phyloP scores from a whole-genome alignment of 73 alveolate genomes.

The Paramecium primaurelia region DNA sequence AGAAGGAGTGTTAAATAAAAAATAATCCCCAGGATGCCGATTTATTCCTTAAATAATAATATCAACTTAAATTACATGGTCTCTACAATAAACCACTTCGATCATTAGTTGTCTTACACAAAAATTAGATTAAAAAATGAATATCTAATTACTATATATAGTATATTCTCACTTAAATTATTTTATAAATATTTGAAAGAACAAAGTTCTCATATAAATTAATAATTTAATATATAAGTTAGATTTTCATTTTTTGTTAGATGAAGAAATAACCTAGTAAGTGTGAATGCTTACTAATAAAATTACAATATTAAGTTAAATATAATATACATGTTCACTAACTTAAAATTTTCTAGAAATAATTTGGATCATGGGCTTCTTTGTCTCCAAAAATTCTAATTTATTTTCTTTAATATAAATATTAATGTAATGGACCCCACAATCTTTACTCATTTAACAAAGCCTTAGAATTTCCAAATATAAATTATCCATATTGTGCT shows the following conservation, averaged over 20 bases:
- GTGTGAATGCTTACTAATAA: neutral
- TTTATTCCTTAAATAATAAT: neutral
- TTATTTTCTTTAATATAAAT: neutral
- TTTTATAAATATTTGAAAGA: neutral
- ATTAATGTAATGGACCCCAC: neutral
- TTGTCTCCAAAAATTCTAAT: neutral
- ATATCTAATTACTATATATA: neutral
- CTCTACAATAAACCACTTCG: neutral
- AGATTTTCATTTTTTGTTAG: neutral
- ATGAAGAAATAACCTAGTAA: no score
- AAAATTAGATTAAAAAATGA: neutral
- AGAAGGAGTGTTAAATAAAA: neutral
- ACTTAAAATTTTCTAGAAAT: neutral
- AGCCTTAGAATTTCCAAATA: constrained; percentile 16
- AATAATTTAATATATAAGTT: neutral
- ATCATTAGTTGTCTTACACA: neutral
- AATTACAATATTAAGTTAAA: neutral
- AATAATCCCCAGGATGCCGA: neutral
- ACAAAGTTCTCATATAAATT: neutral
- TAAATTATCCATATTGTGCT: constrained; percentile 16
- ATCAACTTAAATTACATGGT: neutral
- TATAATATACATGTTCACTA: neutral
- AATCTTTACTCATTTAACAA: neutral
- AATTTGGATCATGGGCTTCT: neutral
- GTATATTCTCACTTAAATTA: neutral